phyloP scores from a whole-genome alignment of 495 filamentous ascomycete genomes.

The Daldinia grandis region DNA sequence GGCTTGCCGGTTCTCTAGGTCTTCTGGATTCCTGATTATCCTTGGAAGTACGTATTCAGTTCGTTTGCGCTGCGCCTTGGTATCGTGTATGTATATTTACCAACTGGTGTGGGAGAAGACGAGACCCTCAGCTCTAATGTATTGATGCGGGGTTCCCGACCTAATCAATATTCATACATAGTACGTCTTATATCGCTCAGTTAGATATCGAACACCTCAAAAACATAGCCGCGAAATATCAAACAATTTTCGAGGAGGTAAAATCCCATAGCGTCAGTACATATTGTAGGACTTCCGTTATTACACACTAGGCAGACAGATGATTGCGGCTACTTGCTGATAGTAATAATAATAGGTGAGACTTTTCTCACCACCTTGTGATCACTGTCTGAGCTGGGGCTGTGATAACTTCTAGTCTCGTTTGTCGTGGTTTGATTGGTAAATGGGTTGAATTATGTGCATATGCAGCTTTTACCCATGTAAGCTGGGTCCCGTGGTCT shows the following conservation, averaged over 20 bases:
- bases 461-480: conserved; percentile 30
- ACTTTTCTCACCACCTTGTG: conserved; percentile 39
- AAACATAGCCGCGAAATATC: background rate
- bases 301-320: conserved; percentile 26
- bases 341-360: conserved; percentile 33
- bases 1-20: conserved; percentile 23
- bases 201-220: background rate
- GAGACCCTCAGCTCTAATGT: conserved; percentile 27
- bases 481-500: conserved; percentile 29
- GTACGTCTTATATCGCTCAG: background rate
- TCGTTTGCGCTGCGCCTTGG: conserved; percentile 15
- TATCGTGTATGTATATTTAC: conserved; percentile 23
- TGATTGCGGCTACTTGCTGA: conserved; percentile 25
- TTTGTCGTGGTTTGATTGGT: conserved; percentile 32
- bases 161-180: conserved; percentile 3
- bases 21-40: conserved; percentile 16
- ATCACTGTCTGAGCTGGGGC: conserved; percentile 34
- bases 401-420: conserved; percentile 32
- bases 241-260: background rate
- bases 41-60: conserved; percentile 1
- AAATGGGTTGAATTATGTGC: conserved; percentile 22
- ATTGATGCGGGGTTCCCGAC: conserved; percentile 37
- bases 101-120: conserved; percentile 7
- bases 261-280: background rate
- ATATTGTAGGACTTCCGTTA: conserved; percentile 6